Percentiles rank a stretch among this genome's conserved stretches.
phyloP scores from a whole-genome alignment of 1,284 basidiomycete species.

The Baeospora myosura region DNA sequence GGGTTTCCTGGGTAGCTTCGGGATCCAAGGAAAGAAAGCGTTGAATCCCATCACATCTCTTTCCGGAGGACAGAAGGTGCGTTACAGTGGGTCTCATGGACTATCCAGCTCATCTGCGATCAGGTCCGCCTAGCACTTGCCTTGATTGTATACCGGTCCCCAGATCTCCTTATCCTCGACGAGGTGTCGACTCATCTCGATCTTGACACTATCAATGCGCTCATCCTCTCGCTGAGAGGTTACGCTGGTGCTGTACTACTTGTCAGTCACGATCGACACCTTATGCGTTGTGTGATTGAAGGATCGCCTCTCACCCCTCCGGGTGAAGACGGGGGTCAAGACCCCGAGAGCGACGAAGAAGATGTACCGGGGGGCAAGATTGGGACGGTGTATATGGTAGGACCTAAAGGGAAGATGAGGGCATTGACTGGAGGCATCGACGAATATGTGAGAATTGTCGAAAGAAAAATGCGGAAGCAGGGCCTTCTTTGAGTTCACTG shows the following conservation, averaged over 20 bases:
- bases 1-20: slow-evolving; percentile 40
- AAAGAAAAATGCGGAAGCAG: background rate
- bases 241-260: slow-evolving; percentile 57
- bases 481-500: too few relatives aligned
- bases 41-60: slow-evolving; percentile 37
- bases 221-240: slow-evolving; percentile 45
- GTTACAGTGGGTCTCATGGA: slow-evolving; percentile 1
- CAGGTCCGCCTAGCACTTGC: slow-evolving; percentile 39
- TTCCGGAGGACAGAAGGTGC: slow-evolving; percentile 58
- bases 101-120: background rate
- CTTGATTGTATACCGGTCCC: slow-evolving; percentile 36
- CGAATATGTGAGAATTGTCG: slow-evolving; percentile 1
- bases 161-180: slow-evolving; percentile 54
- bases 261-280: slow-evolving; percentile 61
- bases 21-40: slow-evolving; percentile 39
- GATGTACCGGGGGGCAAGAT: background rate
- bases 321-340: background rate
- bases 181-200: slow-evolving; percentile 71
- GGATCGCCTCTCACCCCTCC: slow-evolving; percentile 12
- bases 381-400: slow-evolving; percentile 1
- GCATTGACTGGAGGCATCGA: background rate
- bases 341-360: background rate
- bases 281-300: slow-evolving; percentile 34
- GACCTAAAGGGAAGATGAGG: slow-evolving; percentile 1
- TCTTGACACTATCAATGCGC: slow-evolving; percentile 52